phyloP scores from a whole-genome alignment of 148 eudicot genomes.

The Talinum fruticosum region DNA sequence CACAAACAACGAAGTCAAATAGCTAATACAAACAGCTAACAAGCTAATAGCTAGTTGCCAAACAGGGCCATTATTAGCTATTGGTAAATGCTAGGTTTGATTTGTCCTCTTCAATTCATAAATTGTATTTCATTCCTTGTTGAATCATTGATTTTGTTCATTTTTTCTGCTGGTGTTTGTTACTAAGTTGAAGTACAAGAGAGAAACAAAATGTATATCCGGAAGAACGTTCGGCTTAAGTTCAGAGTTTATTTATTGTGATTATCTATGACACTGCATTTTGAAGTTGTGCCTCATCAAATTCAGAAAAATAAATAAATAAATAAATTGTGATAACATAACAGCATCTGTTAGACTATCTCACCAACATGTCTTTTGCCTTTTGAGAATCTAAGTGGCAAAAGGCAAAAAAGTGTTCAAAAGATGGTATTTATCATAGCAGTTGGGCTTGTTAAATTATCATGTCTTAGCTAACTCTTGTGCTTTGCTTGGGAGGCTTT shows the following conservation, averaged over 20 bases:
- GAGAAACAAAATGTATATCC: neutral
- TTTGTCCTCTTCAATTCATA: neutral
- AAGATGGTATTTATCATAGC: neutral
- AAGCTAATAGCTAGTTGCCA: too few species aligned
- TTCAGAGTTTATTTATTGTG: neutral
- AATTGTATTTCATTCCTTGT: neutral
- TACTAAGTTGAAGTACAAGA: neutral
- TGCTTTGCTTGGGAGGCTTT: neutral
- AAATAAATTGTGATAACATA: neutral
- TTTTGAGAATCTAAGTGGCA: neutral
- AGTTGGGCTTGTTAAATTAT: neutral
- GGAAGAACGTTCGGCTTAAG: neutral
- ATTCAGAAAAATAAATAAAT: neutral
- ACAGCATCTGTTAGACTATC: neutral
- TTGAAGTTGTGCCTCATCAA: neutral
- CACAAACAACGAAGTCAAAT: too few species aligned
- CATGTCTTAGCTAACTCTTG: neutral
- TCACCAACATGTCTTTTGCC: neutral
- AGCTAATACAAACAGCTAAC: too few species aligned
- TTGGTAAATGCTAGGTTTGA: neutral
- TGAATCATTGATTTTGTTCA: neutral
- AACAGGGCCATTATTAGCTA: too few species aligned
- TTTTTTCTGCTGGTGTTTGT: neutral
- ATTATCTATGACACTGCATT: neutral
- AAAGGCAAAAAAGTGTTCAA: neutral